Evolutionary conservation across 805 yeast species (phyloP).

Genomic region (Metschnikowia lochheadii): DNA sequence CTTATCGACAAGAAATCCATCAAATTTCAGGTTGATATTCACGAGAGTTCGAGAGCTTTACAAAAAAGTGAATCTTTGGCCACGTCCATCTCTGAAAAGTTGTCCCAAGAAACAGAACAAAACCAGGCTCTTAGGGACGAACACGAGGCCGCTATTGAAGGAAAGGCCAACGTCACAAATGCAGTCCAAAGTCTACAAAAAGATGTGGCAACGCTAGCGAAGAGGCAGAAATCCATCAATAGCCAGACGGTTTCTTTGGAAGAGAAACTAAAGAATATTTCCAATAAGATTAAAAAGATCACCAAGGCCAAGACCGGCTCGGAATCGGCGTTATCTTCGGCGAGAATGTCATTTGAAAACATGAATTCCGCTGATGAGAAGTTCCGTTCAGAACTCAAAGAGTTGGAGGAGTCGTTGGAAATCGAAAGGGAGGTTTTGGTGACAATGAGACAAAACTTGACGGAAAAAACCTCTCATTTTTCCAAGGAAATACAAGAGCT

Average conservation of each 20-base stretch:
- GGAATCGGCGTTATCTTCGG: constrained; percentile 39
- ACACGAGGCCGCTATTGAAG: constrained; percentile 32
- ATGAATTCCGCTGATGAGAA: constrained; percentile 43
- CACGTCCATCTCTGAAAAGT: constrained; percentile 36
- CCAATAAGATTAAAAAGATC: constrained; percentile 54
- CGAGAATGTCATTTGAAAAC: constrained; percentile 44
- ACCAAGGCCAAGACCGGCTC: constrained; percentile 51
- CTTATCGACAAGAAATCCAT: constrained; percentile 51
- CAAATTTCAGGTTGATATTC: constrained; percentile 50
- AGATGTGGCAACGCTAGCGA: constrained; percentile 20
- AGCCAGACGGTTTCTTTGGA: constrained; percentile 64
- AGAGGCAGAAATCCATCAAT: constrained; percentile 29
- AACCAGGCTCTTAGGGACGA: constrained; percentile 31
- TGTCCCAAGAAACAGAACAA: constrained; percentile 42
- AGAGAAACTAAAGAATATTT: constrained; percentile 69
- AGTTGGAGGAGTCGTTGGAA: constrained; percentile 43
- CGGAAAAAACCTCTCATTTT: constrained; percentile 68
- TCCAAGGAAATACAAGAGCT: constrained; percentile 60
- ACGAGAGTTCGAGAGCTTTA: constrained; percentile 38
- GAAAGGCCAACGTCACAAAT: constrained; percentile 18
- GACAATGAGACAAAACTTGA: constrained; percentile 58
- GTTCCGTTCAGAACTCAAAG: constrained; percentile 41
- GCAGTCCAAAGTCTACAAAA: constrained; percentile 15
- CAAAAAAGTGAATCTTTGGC: constrained; percentile 35
- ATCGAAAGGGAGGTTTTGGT: constrained; percentile 57